These are phyloP conservation scores for Xanthoconium separans DNA, from an alignment of 1,284 basidiomycete species.

Conservation along the genomic window DNA sequence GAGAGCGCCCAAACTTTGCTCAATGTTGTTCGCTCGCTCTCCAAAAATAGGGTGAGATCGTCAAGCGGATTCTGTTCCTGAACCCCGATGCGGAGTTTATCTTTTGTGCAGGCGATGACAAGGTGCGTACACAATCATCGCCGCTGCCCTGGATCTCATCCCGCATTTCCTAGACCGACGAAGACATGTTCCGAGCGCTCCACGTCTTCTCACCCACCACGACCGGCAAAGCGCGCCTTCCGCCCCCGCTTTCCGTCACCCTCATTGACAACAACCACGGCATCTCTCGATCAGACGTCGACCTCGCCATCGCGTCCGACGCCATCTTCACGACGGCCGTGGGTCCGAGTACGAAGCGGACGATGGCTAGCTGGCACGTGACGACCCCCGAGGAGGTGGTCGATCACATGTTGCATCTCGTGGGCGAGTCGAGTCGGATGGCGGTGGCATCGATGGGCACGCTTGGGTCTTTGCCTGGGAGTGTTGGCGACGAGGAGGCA, in stretches of 20 bases:
- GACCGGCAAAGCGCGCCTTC: conserved; percentile 48
- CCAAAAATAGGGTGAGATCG: conserved; percentile 79
- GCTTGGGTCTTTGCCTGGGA: background rate
- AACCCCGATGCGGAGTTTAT: conserved; percentile 94
- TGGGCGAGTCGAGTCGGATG: conserved; percentile 27
- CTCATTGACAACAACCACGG: conserved; percentile 40
- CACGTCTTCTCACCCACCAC: conserved; percentile 55
- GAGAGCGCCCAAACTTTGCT: background rate
- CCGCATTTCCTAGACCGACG: conserved; percentile 64
- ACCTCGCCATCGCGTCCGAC: conserved; percentile 63
- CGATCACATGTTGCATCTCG: conserved; percentile 62
- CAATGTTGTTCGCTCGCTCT: background rate
- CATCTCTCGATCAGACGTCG: conserved; percentile 47
- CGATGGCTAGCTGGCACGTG: conserved; percentile 87
- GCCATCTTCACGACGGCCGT: conserved; percentile 88
- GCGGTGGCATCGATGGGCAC: background rate
- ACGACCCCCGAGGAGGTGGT: conserved; percentile 76
- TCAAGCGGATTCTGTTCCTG: conserved; percentile 88
- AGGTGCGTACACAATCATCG: conserved; percentile 47
- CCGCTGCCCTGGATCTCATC: too few species aligned
- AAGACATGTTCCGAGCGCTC: conserved; percentile 94
- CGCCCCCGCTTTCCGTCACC: conserved; percentile 74
- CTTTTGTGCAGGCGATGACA: conserved; percentile 98
- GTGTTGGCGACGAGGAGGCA: background rate
- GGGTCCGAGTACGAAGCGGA: conserved; percentile 83